Conservation (phyloP, 495 filamentous ascomycete species). For the Friedmanniomyces simplex region DNA sequence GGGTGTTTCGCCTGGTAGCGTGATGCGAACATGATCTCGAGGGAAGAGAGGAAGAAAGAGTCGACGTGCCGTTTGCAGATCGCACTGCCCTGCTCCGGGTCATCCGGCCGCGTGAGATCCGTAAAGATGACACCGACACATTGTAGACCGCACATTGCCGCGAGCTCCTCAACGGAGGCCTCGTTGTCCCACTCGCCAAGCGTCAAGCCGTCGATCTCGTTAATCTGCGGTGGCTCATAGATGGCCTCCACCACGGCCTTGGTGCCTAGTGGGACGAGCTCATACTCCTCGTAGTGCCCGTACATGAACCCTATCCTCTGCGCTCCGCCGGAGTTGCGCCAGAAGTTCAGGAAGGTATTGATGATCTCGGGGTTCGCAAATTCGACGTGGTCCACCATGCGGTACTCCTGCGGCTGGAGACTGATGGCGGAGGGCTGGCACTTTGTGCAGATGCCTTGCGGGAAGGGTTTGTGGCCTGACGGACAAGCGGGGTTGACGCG, state of each 20-base stretch:
- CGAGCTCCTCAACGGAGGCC: slow-evolving; percentile 68
- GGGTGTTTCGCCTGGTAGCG: slow-evolving; percentile 78
- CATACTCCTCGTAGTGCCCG: slow-evolving; percentile 82
- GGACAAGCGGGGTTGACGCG: slow-evolving; percentile 82
- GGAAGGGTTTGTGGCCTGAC: slow-evolving; percentile 85
- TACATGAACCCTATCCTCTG: slow-evolving; percentile 89
- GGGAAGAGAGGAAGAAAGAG: slow-evolving; percentile 85
- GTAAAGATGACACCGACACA: slow-evolving; percentile 94
- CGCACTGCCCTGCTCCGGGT: slow-evolving; percentile 61
- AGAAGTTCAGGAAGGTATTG: slow-evolving; percentile 80
- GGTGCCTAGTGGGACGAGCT: slow-evolving; percentile 82
- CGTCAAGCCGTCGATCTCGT: slow-evolving; percentile 85
- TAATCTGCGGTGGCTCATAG: slow-evolving; percentile 87
- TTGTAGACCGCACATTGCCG: slow-evolving; percentile 72
- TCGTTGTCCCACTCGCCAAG: slow-evolving; percentile 83
- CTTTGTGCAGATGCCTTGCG: slow-evolving; percentile 97
- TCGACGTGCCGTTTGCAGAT: slow-evolving; percentile 94
- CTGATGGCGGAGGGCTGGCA: slow-evolving; percentile 97
- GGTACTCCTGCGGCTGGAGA: slow-evolving; percentile 81
- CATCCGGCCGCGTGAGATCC: slow-evolving; percentile 75
- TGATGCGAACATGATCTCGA: slow-evolving; percentile 83
- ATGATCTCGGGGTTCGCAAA: slow-evolving; percentile 75
- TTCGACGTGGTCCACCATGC: slow-evolving; percentile 99
- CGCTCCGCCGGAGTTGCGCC: slow-evolving; percentile 63
- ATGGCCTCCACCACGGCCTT: slow-evolving; percentile 97